Evolutionary conservation across 2,329 filamentous ascomycete species (phyloP).

Genomic region (Fusarium piperis): DNA sequence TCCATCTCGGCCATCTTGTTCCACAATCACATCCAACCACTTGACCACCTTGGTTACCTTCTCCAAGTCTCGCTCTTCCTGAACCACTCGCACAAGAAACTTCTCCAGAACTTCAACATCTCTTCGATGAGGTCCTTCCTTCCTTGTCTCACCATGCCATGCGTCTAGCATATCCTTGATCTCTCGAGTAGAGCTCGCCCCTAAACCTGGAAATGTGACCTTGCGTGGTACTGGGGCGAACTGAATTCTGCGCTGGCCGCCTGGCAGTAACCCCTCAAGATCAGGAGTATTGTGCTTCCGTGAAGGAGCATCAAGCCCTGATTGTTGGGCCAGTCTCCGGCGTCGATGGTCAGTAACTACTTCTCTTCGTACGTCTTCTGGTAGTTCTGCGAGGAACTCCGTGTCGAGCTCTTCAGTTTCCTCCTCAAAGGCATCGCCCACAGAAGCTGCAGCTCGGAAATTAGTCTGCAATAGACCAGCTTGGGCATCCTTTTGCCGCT

Average conservation of each 20-base stretch:
- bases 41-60: conserved; percentile 76
- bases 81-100: conserved; percentile 78
- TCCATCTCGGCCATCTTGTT: conserved; percentile 53
- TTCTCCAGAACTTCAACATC: conserved; percentile 79
- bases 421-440: conserved; percentile 44
- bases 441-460: conserved; percentile 63
- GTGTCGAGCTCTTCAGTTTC: conserved; percentile 66
- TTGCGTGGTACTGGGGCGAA: conserved; percentile 60
- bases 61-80: conserved; percentile 79
- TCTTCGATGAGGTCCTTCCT: conserved; percentile 79
- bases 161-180: conserved; percentile 77
- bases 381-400: conserved; percentile 83
- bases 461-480: conserved; percentile 77
- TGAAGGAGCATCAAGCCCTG: conserved; percentile 56
- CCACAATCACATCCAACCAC: conserved; percentile 71
- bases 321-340: conserved; percentile 66
- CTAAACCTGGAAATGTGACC: conserved; percentile 56
- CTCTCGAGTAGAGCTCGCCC: conserved; percentile 60
- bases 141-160: conserved; percentile 78
- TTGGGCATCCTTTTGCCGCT: conserved; percentile 63
- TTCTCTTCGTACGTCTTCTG: conserved; percentile 81
- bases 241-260: conserved; percentile 55
- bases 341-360: conserved; percentile 76
- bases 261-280: conserved; percentile 38
- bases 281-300: conserved; percentile 40